phyloP scores from a whole-genome alignment of 2,329 filamentous ascomycete genomes.

The Coniella vitis region DNA sequence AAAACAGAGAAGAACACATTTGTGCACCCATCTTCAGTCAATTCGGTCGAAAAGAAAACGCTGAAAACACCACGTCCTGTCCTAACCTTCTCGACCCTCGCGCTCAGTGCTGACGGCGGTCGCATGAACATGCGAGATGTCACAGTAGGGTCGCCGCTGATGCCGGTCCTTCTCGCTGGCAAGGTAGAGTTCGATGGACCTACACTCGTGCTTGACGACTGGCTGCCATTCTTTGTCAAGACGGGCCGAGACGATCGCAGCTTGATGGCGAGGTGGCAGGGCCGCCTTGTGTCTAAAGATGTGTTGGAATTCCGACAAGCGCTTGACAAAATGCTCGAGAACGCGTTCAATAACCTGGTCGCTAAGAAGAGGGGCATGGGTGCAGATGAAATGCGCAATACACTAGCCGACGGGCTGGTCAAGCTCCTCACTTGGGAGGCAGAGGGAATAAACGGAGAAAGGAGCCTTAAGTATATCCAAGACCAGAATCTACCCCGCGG shows the following conservation, averaged over 20 bases:
- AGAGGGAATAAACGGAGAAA: not conserved
- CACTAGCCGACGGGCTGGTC: not conserved
- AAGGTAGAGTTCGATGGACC: not conserved
- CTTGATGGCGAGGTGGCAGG: not conserved
- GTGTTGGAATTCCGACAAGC: not conserved
- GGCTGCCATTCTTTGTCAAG: slow-evolving; percentile 6
- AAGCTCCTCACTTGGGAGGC: not conserved
- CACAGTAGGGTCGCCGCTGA: not conserved
- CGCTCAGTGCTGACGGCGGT: not conserved
- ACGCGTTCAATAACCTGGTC: slow-evolving; percentile 2
- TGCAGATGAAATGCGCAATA: not conserved
- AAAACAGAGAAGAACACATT: not conserved
- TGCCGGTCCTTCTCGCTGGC: slow-evolving; percentile 4
- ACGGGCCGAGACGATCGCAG: too few species aligned
- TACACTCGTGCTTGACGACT: slow-evolving; percentile 1
- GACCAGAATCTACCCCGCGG: not conserved
- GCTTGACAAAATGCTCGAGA: slow-evolving; percentile 3
- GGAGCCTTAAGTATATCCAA: not conserved
- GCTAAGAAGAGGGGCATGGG: not conserved
- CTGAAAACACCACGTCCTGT: not conserved
- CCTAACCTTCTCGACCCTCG: not conserved
- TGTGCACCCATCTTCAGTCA: slow-evolving; percentile 7
- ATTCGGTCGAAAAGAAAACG: not conserved
- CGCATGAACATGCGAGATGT: slow-evolving; percentile 3
- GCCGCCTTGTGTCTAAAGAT: not conserved